Base-by-base conservation (phyloP, 306 rosid genomes). In the Gastrolobium bilobum region DNA sequence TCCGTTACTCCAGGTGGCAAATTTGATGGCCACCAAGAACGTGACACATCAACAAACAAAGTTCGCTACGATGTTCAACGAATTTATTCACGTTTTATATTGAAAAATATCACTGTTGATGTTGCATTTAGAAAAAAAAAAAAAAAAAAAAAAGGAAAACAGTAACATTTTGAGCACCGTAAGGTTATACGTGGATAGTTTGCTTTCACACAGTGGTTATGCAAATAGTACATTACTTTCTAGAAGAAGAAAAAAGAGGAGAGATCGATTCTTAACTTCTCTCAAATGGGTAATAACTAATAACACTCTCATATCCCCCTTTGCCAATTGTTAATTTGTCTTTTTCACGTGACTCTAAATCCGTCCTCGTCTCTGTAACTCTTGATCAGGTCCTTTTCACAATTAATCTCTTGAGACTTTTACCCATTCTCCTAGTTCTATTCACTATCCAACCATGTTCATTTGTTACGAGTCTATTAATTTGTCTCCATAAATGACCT, bases 401-500 rank as follows among this genome's bases (percentile, higher is more conserved):
- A 72, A 72, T 72, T 72, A 72, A 80, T 72, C 33, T 72, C 74
- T 13, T 38, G 26, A 33, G 6, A 9, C 83, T 71, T 31, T 71
- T 31, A 4, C 73, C 72, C 42, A 53, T 80, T 80, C 35, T 52
- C 44, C 6, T 47, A 51, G 39, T 71, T 65, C 33, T 68, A 61
- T 60, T 71, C 78, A 79, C 44, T 4, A 33, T 38, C 31, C 47
- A 71, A 10, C 47, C 43, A 79, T 61, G 65, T 51, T 63, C 56
- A 56, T 46, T 52, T 56, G 69, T 75, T 37, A 47, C 1, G 44
- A 59, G 29, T 50, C 67, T 7, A 59, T 68, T 58, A 46, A 59
- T 75, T 48, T 75, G 67, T 69, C 73, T 78, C 73, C 33, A 31
- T 82, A 50, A 76, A 59, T 82, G 48, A 33, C 78, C 54, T n/a